phyloP scores from a whole-genome alignment of 2,329 filamentous ascomycete species.

The Aureobasidium sp. region DNA sequence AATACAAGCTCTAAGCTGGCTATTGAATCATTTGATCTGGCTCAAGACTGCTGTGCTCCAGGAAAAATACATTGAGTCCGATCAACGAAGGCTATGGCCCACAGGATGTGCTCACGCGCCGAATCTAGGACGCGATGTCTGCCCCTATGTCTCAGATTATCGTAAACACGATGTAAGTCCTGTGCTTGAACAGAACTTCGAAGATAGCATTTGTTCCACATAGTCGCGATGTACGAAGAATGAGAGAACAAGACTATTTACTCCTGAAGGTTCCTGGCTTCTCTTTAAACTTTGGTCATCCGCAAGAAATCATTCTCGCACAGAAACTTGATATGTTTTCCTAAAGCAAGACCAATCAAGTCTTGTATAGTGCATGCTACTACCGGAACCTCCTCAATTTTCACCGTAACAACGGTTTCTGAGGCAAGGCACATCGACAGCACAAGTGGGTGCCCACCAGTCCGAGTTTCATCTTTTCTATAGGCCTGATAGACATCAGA shows the following conservation, averaged over 20 bases:
- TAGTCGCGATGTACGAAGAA: neutral
- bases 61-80: neutral
- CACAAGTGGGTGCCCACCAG: neutral
- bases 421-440: neutral
- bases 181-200: neutral
- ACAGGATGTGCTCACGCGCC: too few relatives aligned
- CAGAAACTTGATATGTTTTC: neutral
- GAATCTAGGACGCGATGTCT: neutral
- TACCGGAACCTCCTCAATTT: neutral
- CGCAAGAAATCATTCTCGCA: too few relatives aligned
- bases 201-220: neutral
- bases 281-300: neutral
- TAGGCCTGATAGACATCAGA: neutral
- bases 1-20: neutral
- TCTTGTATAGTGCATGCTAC: neutral
- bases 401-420: neutral
- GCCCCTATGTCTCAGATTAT: neutral
- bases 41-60: neutral
- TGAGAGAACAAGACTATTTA: neutral
- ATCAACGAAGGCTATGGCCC: too few relatives aligned
- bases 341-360: neutral
- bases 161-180: neutral
- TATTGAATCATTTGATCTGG: neutral
- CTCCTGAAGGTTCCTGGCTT: neutral
- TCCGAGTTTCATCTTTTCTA: neutral